These are phyloP conservation scores for Ascochyta lentis DNA, from an alignment of 2,329 filamentous ascomycete genomes.

Conservation along the genomic window DNA sequence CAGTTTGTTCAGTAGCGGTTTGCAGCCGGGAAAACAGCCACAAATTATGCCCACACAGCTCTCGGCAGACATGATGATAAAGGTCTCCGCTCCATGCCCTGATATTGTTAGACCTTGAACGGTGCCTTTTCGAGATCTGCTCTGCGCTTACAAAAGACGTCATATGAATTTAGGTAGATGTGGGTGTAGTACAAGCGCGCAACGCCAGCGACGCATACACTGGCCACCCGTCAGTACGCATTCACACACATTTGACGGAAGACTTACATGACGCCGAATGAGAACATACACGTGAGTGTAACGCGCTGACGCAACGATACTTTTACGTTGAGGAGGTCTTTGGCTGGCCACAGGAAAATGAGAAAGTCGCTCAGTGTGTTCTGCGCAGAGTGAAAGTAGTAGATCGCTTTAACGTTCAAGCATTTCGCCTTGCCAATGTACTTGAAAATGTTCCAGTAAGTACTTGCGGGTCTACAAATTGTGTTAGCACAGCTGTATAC, in stretches of 20 bases:
- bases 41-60: conserved; percentile 39
- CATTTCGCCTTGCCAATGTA: conserved; percentile 28
- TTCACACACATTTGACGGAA: too few relatives aligned
- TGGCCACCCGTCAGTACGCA: conserved; percentile 33
- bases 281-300: conserved; percentile 41
- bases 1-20: conserved; percentile 37
- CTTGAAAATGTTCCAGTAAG: conserved; percentile 38
- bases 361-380: conserved; percentile 43
- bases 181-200: conserved; percentile 39
- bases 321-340: conserved; percentile 34
- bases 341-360: conserved; percentile 42
- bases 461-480: conserved; percentile 23
- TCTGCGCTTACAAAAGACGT: conserved; percentile 32
- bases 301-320: conserved; percentile 38
- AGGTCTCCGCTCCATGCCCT: conserved; percentile 38
- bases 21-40: conserved; percentile 42
- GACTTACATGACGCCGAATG: conserved; percentile 36
- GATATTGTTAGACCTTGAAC: background rate
- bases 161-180: conserved; percentile 34
- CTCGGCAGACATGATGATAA: conserved; percentile 38
- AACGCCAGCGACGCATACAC: conserved; percentile 41
- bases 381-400: conserved; percentile 31
- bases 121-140: too few relatives aligned
- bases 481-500: background rate
- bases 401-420: conserved; percentile 33